Evolutionary conservation across 441 rosid genomes (phyloP).

Genomic region (Pelargonium hybrid): DNA sequence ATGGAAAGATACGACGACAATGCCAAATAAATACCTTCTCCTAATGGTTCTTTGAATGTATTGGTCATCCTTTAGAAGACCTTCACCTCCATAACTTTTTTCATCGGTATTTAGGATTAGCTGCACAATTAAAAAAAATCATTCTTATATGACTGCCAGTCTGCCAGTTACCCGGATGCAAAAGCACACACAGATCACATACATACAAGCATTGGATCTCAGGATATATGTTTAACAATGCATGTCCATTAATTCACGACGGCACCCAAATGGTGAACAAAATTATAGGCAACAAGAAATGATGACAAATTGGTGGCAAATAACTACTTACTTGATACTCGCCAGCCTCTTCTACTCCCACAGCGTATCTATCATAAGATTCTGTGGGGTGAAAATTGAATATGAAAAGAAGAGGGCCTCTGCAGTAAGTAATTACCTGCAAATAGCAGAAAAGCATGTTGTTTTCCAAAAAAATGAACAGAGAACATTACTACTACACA

Average conservation of each 20-base stretch:
- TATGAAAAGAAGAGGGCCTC: slow-evolving; percentile 83
- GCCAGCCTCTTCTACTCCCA: slow-evolving; percentile 95
- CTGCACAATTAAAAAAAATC: slow-evolving; percentile 31
- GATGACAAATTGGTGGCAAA: not conserved
- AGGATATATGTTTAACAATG: too few species aligned
- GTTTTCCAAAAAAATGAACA: not conserved
- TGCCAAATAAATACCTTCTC: slow-evolving; percentile 39
- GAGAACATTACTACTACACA: not conserved
- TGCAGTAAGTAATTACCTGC: slow-evolving; percentile 68
- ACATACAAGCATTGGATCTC: not conserved
- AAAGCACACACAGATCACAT: not conserved
- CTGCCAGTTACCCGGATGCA: not conserved
- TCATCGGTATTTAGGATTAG: slow-evolving; percentile 72
- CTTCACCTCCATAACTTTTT: slow-evolving; percentile 67
- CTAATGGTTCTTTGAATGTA: slow-evolving; percentile 58
- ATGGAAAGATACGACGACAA: slow-evolving; percentile 10
- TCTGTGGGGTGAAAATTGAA: slow-evolving; percentile 85
- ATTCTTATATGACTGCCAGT: not conserved
- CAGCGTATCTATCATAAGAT: slow-evolving; percentile 43
- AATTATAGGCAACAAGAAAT: not conserved
- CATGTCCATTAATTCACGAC: not conserved
- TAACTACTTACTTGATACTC: slow-evolving; percentile 59
- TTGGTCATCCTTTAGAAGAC: slow-evolving; percentile 39
- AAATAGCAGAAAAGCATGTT: slow-evolving; percentile 15
- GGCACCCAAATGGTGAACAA: not conserved